Percentiles rank a stretch among this genome's conserved stretches.
These are phyloP conservation scores for Penicillium canariense DNA, from an alignment of 495 filamentous ascomycete genomes.

Conservation along the genomic window DNA sequence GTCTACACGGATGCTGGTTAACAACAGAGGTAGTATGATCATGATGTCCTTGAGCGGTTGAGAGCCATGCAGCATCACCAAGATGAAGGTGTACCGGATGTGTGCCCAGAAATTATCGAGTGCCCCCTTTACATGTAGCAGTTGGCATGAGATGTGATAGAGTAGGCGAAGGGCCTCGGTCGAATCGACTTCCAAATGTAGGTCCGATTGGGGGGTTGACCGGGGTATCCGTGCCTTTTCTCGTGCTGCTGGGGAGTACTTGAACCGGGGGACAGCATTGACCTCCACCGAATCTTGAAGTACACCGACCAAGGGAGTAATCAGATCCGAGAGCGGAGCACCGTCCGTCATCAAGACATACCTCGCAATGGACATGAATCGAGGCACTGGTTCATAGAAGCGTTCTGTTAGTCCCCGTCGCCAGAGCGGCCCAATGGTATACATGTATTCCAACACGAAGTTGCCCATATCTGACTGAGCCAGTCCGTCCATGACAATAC, in stretches of 20 bases:
- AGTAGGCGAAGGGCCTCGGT: conserved; percentile 57
- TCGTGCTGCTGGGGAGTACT: conserved; percentile 42
- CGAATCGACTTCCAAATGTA: conserved; percentile 53
- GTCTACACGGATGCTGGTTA: conserved; percentile 54
- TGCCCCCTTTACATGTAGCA: conserved; percentile 39
- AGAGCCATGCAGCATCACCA: conserved; percentile 59
- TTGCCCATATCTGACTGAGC: conserved; percentile 39
- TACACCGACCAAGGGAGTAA: conserved; percentile 52
- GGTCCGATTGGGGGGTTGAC: conserved; percentile 43
- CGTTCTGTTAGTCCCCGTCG: conserved; percentile 57
- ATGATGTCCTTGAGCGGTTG: conserved; percentile 60
- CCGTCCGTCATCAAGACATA: conserved; percentile 54
- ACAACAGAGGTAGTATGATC: conserved; percentile 56
- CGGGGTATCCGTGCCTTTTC: conserved; percentile 36
- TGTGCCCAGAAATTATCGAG: conserved; percentile 57
- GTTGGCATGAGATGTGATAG: conserved; percentile 53
- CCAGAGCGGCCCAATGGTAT: conserved; percentile 58
- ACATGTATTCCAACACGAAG: conserved; percentile 53
- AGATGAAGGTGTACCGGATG: conserved; percentile 60
- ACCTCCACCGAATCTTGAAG: conserved; percentile 56
- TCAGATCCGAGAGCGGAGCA: conserved; percentile 44
- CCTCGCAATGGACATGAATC: conserved; percentile 55
- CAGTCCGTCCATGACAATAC: conserved; percentile 55
- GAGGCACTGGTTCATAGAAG: conserved; percentile 56
- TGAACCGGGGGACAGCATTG: conserved; percentile 54